Evolutionary conservation across 2,329 filamentous ascomycete genomes (phyloP), one percentile per base, ranked within the genome.

Genomic region (Periglandula ipomoeae): DNA sequence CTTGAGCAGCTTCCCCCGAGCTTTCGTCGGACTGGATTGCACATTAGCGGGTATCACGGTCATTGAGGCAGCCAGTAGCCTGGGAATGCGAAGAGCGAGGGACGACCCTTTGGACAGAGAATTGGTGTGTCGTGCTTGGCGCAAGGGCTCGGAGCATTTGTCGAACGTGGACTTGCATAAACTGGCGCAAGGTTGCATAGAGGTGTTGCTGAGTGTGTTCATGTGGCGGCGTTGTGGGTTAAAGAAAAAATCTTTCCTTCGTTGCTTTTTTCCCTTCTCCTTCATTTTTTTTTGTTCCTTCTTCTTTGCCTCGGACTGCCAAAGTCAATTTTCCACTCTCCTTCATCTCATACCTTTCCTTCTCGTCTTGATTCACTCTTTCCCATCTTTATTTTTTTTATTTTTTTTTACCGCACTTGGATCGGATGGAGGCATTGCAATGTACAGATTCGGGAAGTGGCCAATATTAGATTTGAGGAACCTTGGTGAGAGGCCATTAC

Each of bases 191-290:
- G 23, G 26, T 41, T 48, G 48, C 37, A 38, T 39, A 47, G 41
- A 41, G 13, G 37, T 15, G 42, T 51, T 48, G 48, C 41, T 46
- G 11, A 22, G 44, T 38, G 17, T 22, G 17, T 30, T 39, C 15
- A 43, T 44, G 20, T 26, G 34, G 43, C 22, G 39, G 46, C 46
- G 48, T 51, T 47, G 24, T 40, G 46, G 49, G 46, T 32, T 46
- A 43, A 27, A 42, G 19, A 48, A 37, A 46, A 38, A 20, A 24
- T 22, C 38, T 23, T 32, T 39, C 35, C 10, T 37, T 24, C 34
- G 23, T 49, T 44, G 19, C 35, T 42, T 41, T 47, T 39, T 32
- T 22, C 6, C 23, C 20, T 37, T 24, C n/a, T n/a, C n/a, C n/a
- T n/a, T n/a, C n/a, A n/a, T n/a, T n/a, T n/a, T n/a, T n/a, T n/a